phyloP scores from a whole-genome alignment of 768 basidiomycete species.

The Boletus coccyginus region DNA sequence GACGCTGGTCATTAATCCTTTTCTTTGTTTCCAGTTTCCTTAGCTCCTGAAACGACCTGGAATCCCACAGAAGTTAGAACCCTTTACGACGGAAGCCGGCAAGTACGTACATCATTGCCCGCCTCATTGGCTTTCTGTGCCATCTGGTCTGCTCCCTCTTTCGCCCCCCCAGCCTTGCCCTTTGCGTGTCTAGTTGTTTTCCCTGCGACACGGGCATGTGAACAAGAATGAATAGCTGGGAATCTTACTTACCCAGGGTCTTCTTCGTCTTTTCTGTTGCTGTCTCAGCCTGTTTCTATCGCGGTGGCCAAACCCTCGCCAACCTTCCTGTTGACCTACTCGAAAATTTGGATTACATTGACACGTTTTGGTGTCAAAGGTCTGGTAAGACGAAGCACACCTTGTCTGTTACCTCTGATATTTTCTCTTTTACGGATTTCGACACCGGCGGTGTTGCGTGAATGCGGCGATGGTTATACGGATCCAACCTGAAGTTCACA shows the following conservation, averaged over 20 bases:
- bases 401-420: slow-evolving; percentile 38
- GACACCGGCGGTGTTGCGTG: slow-evolving; percentile 29
- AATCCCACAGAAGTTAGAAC: neutral
- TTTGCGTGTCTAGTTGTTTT: slow-evolving; percentile 1
- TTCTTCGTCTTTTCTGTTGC: slow-evolving; percentile 38
- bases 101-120: neutral
- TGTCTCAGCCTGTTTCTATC: slow-evolving; percentile 41
- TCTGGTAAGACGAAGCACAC: slow-evolving; percentile 16
- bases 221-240: neutral
- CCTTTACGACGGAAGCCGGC: neutral
- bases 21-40: slow-evolving; percentile 19
- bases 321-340: slow-evolving; percentile 40
- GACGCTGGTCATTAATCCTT: slow-evolving; percentile 1
- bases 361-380: neutral
- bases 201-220: neutral
- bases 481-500: neutral
- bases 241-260: slow-evolving; percentile 28
- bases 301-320: slow-evolving; percentile 39
- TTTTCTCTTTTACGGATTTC: slow-evolving; percentile 39
- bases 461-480: slow-evolving; percentile 22
- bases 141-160: slow-evolving; percentile 1
- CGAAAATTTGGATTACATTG: neutral
- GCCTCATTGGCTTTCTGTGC: slow-evolving; percentile 14
- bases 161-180: neutral
- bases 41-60: slow-evolving; percentile 14